phyloP scores from a whole-genome alignment of 2,329 filamentous ascomycete genomes.

The Sporothrix humicola region DNA sequence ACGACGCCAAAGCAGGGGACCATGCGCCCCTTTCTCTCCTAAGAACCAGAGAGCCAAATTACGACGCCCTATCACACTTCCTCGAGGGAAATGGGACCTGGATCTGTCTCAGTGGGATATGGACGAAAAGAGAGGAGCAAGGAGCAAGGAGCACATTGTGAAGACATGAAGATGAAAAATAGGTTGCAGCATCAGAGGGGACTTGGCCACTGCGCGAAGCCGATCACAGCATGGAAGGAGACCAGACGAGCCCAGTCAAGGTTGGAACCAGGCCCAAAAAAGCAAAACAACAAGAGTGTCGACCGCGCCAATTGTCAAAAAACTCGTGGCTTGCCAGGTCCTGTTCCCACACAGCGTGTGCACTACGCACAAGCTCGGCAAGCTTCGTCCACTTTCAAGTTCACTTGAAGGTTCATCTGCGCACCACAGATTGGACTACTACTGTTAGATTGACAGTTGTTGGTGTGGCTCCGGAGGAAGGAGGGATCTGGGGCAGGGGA shows the following conservation, averaged over 20 bases:
- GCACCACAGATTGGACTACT: background rate
- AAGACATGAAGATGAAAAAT: background rate
- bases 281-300: conserved; percentile 13
- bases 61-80: background rate
- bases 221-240: conserved; percentile 17
- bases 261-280: background rate
- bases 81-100: background rate
- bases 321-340: conserved; percentile 30
- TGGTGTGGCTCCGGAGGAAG: conserved; percentile 3
- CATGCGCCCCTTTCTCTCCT: background rate
- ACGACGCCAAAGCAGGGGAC: conserved; percentile 21
- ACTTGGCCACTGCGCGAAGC: conserved; percentile 11
- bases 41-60: background rate
- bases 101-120: conserved; percentile 1
- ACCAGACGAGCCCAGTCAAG: background rate
- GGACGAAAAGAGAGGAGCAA: background rate
- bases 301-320: conserved; percentile 20
- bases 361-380: conserved; percentile 28
- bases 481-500: conserved; percentile 16
- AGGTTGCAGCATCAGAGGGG: conserved; percentile 8
- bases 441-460: background rate
- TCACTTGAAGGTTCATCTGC: background rate
- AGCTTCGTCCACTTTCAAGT: conserved; percentile 2
- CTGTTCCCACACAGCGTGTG: conserved; percentile 27
- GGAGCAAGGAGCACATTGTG: background rate